A percentile compares a stretch with the other conserved stretches of the same genome.
These are phyloP conservation scores for Erucastrum elatum DNA, from an alignment of 345 rosid genomes.

Conservation along the genomic window DNA sequence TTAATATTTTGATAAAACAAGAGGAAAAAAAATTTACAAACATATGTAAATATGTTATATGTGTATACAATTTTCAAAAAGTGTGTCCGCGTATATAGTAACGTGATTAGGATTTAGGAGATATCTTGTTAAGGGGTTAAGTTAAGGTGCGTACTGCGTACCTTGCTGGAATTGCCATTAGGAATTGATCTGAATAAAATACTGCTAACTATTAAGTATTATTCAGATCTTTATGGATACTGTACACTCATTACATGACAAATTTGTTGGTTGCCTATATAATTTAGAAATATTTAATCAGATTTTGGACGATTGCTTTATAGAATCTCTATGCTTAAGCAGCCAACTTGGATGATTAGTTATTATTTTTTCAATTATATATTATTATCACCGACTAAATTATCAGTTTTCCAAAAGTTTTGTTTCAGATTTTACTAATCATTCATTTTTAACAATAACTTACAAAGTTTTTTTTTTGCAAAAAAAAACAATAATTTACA, in stretches of 20 bases:
- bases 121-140: constrained; percentile 10
- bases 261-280: constrained; percentile 28
- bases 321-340: constrained; percentile 27
- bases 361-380: not conserved
- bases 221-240: constrained; percentile 31
- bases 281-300: constrained; percentile 8
- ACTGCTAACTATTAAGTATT: not conserved
- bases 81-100: not conserved
- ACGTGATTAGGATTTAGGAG: constrained; percentile 1
- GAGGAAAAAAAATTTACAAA: not conserved
- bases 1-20: not conserved
- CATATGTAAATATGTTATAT: no score
- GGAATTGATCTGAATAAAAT: not conserved
- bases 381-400: not conserved
- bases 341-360: constrained; percentile 7
- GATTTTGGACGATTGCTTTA: constrained; percentile 24
- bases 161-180: constrained; percentile 24
- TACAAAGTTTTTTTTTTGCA: not conserved
- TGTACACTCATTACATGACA: constrained; percentile 31
- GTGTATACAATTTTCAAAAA: not conserved
- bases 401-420: not conserved
- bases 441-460: not conserved
- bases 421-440: not conserved
- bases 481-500: not conserved
- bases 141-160: constrained; percentile 15